Evolutionary conservation across 306 rosid genomes (phyloP).

Genomic region (Phaseolus lunatus): DNA sequence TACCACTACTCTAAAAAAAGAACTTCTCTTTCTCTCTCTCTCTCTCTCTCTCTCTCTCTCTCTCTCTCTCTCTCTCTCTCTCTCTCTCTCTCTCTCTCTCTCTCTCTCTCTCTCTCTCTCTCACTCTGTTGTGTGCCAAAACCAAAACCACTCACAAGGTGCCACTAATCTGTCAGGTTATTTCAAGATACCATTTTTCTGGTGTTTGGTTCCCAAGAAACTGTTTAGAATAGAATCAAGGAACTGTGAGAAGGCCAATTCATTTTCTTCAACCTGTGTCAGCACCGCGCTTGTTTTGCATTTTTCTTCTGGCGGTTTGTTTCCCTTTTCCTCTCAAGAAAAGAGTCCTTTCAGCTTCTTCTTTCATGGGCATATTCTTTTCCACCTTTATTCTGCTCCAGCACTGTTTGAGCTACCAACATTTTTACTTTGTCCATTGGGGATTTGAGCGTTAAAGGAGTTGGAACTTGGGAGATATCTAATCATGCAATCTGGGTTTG

Average conservation of each 20-base stretch:
- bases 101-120: conserved; percentile 44
- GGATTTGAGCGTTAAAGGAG: conserved; percentile 20
- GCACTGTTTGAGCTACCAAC: conserved; percentile 19
- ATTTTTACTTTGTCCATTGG: conserved; percentile 26
- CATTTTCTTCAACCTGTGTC: conserved; percentile 26
- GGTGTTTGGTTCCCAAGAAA: conserved; percentile 55
- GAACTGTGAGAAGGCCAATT: conserved; percentile 22
- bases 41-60: conserved; percentile 43
- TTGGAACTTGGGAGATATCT: conserved; percentile 36
- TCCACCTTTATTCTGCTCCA: conserved; percentile 1
- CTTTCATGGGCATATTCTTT: conserved; percentile 22
- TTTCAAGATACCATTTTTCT: conserved; percentile 40
- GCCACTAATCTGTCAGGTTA: conserved; percentile 44
- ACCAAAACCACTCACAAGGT: conserved; percentile 46
- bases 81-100: conserved; percentile 30
- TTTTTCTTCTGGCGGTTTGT: conserved; percentile 30
- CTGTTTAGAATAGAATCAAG: conserved; percentile 41
- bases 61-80: conserved; percentile 35
- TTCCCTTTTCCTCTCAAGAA: conserved; percentile 6
- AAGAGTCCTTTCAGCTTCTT: conserved; percentile 32
- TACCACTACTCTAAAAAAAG: conserved; percentile 42
- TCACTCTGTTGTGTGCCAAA: conserved; percentile 48
- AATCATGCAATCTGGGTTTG: conserved; percentile 47
- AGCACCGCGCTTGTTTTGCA: not conserved
- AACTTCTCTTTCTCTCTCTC: not conserved